These are phyloP conservation scores for Trichosporon faecale DNA, from an alignment of 1,284 basidiomycete genomes.

Conservation along the genomic window DNA sequence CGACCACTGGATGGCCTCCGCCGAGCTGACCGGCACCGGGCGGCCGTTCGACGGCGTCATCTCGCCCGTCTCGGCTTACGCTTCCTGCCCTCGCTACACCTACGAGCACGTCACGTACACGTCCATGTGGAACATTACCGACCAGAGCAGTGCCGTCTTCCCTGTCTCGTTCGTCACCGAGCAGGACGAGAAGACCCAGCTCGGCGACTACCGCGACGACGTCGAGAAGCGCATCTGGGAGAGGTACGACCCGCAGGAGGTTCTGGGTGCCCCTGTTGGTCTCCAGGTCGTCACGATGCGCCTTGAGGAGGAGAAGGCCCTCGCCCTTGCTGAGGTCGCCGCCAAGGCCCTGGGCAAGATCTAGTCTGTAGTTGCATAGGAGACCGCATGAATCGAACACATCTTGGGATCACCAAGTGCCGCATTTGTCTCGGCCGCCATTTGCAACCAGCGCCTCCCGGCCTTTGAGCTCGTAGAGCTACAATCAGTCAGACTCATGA, in stretches of 20 bases:
- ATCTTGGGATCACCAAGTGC: neutral
- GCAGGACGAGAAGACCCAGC: conserved; percentile 45
- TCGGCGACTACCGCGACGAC: conserved; percentile 54
- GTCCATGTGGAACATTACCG: conserved; percentile 43
- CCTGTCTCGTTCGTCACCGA: conserved; percentile 64
- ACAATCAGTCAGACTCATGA: neutral
- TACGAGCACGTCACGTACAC: conserved; percentile 41
- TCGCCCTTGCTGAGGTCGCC: conserved; percentile 34
- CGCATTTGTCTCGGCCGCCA: neutral
- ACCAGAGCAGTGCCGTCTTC: conserved; percentile 56
- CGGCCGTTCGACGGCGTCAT: conserved; percentile 45
- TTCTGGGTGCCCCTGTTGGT: conserved; percentile 63
- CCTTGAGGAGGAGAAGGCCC: conserved; percentile 56
- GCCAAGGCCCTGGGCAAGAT: conserved; percentile 17
- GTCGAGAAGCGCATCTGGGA: conserved; percentile 59
- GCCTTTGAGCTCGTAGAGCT: neutral
- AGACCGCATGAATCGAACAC: neutral
- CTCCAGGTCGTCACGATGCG: conserved; percentile 67
- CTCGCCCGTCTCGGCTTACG: conserved; percentile 32
- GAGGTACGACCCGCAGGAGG: conserved; percentile 60
- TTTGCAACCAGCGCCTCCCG: neutral
- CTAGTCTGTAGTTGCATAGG: conserved; percentile 6
- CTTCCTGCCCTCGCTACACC: conserved; percentile 33
- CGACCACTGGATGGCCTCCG: conserved; percentile 36
- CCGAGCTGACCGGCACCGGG: conserved; percentile 36